A percentile compares a stretch with the other conserved stretches of the same genome.
Conservation (phyloP, 768 basidiomycete genomes). For the Porpolomopsis calyptriformis region DNA sequence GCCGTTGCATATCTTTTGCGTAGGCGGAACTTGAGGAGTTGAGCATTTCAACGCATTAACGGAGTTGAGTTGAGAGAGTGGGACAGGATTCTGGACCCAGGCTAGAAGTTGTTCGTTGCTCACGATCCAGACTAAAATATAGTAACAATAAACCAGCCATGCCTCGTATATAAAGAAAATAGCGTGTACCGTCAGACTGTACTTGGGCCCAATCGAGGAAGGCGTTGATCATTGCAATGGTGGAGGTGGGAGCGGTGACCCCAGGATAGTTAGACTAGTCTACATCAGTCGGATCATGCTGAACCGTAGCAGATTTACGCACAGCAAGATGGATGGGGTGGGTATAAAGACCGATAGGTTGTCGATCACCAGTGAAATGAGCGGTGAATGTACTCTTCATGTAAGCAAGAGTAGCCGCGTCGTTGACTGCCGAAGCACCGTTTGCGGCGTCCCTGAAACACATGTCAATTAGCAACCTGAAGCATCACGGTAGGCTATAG, state of each 20-base stretch:
- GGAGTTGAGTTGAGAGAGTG: slow-evolving; percentile 45
- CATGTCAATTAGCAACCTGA: neutral
- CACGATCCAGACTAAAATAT: slow-evolving; percentile 57
- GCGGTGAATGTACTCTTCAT: slow-evolving; percentile 65
- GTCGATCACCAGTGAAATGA: slow-evolving; percentile 66
- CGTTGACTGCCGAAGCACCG: slow-evolving; percentile 39
- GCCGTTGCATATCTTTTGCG: slow-evolving; percentile 62
- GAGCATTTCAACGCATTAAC: slow-evolving; percentile 51
- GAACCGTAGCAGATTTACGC: slow-evolving; percentile 12
- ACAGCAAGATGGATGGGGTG: slow-evolving; percentile 72
- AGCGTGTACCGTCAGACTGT: slow-evolving; percentile 45
- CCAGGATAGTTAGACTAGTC: slow-evolving; percentile 49
- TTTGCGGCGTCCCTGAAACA: slow-evolving; percentile 41
- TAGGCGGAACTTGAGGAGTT: slow-evolving; percentile 45
- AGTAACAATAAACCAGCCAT: neutral
- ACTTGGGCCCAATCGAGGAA: slow-evolving; percentile 78
- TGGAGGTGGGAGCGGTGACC: slow-evolving; percentile 35
- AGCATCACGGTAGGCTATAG: too few relatives aligned
- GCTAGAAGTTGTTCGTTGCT: slow-evolving; percentile 59
- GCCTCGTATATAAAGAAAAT: neutral
- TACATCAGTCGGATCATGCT: slow-evolving; percentile 4
- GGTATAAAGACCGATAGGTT: slow-evolving; percentile 73
- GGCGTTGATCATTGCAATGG: slow-evolving; percentile 64
- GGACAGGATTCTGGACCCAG: slow-evolving; percentile 64
- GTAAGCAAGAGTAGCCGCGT: slow-evolving; percentile 55